Conservation (phyloP, 805 yeast genomes). For the Ogataea methanolica region DNA sequence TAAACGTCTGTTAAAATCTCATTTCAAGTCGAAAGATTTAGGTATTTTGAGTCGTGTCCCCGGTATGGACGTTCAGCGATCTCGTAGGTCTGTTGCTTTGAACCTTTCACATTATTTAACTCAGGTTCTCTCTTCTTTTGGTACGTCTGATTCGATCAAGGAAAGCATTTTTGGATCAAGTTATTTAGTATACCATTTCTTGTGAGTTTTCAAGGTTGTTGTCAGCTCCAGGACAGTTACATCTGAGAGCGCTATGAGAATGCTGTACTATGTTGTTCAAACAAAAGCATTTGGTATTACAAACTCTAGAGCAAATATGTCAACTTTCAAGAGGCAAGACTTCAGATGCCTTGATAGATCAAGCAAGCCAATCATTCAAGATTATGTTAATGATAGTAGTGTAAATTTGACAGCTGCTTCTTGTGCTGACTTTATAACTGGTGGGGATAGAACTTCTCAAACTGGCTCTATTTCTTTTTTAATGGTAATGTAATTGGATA, state of each 20-base stretch:
- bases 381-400: neutral
- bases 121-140: no score
- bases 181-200: no score
- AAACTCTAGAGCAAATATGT: neutral
- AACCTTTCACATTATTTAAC: no score
- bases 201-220: neutral
- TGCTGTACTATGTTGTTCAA: neutral
- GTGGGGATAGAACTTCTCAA: neutral
- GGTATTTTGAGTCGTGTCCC: no score
- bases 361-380: neutral
- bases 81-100: no score
- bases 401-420: neutral
- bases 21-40: no score
- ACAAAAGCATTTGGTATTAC: neutral
- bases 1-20: no score
- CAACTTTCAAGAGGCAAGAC: neutral
- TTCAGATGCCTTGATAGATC: neutral
- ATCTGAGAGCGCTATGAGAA: neutral
- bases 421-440: neutral
- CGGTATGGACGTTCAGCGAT: no score
- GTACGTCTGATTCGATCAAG: no score
- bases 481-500: neutral
- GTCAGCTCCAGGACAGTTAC: neutral
- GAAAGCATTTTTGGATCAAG: no score
- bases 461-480: neutral